These are phyloP conservation scores for Ustilago cynodontis DNA, from an alignment of 1,284 basidiomycete genomes.

Conservation along the genomic window DNA sequence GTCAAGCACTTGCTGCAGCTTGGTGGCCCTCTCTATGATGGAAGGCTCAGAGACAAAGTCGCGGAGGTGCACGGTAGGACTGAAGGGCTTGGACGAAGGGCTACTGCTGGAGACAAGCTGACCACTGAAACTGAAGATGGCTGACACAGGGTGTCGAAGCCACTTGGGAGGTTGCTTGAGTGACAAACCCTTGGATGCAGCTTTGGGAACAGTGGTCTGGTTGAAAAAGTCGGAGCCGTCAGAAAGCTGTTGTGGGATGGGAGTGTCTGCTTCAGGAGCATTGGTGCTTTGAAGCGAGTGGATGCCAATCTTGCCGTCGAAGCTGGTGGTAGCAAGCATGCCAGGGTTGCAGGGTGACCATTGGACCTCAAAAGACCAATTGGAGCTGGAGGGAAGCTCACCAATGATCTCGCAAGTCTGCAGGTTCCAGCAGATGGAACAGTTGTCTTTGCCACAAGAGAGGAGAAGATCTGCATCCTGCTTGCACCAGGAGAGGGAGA, in stretches of 20 bases:
- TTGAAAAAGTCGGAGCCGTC: slow-evolving; percentile 83
- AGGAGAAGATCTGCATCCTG: slow-evolving; percentile 92
- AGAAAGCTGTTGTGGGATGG: slow-evolving; percentile 73
- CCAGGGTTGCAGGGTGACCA: slow-evolving; percentile 87
- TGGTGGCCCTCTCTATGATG: slow-evolving; percentile 82
- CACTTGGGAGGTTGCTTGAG: slow-evolving; percentile 87
- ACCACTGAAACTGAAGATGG: slow-evolving; percentile 92
- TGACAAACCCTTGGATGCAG: slow-evolving; percentile 65
- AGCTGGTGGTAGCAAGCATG: slow-evolving; percentile 84
- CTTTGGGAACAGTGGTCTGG: slow-evolving; percentile 74
- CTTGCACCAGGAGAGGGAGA: slow-evolving; percentile 95
- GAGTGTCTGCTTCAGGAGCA: slow-evolving; percentile 70
- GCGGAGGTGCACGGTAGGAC: slow-evolving; percentile 70
- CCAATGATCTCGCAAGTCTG: slow-evolving; percentile 75
- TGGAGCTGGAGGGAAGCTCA: slow-evolving; percentile 89
- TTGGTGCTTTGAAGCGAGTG: slow-evolving; percentile 95
- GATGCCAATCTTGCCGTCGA: slow-evolving; percentile 82
- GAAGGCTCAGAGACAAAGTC: slow-evolving; percentile 78
- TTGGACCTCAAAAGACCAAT: slow-evolving; percentile 98
- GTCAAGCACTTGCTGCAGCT: slow-evolving; percentile 79
- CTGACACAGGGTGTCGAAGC: slow-evolving; percentile 86
- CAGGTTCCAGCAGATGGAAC: slow-evolving; percentile 95
- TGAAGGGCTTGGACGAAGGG: slow-evolving; percentile 58
- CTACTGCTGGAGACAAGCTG: slow-evolving; percentile 77
- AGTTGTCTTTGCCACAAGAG: slow-evolving; percentile 96